Percentiles rank a stretch among this genome's conserved stretches.
These are phyloP conservation scores for Lagerstroemia speciosa DNA, from an alignment of 345 rosid genomes.

Conservation along the genomic window DNA sequence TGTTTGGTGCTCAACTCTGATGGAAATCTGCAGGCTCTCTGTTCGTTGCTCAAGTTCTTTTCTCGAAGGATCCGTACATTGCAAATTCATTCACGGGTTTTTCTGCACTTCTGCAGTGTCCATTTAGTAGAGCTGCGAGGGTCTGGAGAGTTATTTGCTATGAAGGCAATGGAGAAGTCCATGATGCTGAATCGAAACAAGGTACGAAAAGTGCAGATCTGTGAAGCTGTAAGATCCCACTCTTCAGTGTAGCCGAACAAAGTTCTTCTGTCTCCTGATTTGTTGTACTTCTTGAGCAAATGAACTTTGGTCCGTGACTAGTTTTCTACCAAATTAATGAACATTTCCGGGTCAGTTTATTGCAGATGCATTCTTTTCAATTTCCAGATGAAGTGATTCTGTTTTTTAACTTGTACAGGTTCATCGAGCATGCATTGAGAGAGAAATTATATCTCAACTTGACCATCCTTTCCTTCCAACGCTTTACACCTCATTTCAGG, in stretches of 20 bases:
- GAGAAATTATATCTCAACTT: slow-evolving; percentile 78
- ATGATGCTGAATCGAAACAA: slow-evolving; percentile 85
- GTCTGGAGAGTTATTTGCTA: slow-evolving; percentile 68
- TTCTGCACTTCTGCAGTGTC: slow-evolving; percentile 35
- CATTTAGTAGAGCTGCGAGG: slow-evolving; percentile 87
- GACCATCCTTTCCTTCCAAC: slow-evolving; percentile 98
- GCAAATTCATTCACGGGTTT: neutral
- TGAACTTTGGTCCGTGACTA: neutral
- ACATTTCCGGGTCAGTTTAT: neutral
- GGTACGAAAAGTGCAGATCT: slow-evolving; percentile 27
- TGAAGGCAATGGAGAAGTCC: slow-evolving; percentile 97
- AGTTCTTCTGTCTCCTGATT: neutral
- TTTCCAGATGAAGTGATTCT: neutral
- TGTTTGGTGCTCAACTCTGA: too few relatives aligned
- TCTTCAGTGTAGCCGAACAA: neutral
- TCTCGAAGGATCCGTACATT: neutral
- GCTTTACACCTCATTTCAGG: slow-evolving; percentile 89
- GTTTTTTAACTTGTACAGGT: slow-evolving; percentile 23
- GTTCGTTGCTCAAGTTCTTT: too few relatives aligned
- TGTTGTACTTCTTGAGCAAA: neutral
- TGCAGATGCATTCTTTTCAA: neutral
- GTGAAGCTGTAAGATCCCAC: too few relatives aligned
- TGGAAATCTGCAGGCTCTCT: neutral
- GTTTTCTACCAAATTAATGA: neutral
- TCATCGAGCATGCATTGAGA: slow-evolving; percentile 88